Conservation (phyloP, 2,329 filamentous ascomycete genomes). For the Aspergillus fumigatiaffinis region DNA sequence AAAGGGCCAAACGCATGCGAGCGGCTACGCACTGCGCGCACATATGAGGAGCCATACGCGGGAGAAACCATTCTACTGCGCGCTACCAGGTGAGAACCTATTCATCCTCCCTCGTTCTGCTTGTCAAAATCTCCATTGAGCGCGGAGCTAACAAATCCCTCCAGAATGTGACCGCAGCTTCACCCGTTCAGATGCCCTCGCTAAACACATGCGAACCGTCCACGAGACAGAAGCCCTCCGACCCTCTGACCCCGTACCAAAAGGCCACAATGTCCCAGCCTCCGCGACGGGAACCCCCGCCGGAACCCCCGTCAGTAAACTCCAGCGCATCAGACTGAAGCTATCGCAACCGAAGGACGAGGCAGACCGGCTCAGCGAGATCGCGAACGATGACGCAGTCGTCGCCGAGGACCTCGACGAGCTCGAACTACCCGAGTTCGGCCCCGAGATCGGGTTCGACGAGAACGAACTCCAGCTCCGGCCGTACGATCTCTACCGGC, state of each 20-base stretch:
- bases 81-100: conserved; percentile 69
- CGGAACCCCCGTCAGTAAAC: conserved; percentile 29
- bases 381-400: conserved; percentile 23
- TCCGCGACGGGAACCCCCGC: conserved; percentile 27
- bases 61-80: conserved; percentile 98
- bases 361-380: conserved; percentile 24
- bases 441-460: conserved; percentile 40
- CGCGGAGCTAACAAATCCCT: not conserved
- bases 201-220: conserved; percentile 98
- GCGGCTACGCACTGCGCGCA: conserved; percentile 90
- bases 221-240: conserved; percentile 93
- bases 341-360: conserved; percentile 34
- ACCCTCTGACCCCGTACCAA: conserved; percentile 52
- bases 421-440: conserved; percentile 35
- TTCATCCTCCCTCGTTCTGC: not conserved
- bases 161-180: conserved; percentile 95
- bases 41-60: conserved; percentile 97
- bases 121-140: not conserved
- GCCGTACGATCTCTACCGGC: conserved; percentile 41
- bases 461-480: conserved; percentile 41
- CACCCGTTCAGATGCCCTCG: conserved; percentile 88
- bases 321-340: conserved; percentile 42
- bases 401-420: conserved; percentile 35
- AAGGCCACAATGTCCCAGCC: conserved; percentile 28
- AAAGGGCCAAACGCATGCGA: conserved; percentile 88